A percentile compares a stretch with the other conserved stretches of the same genome.
Evolutionary conservation across 805 yeast species (phyloP).

Genomic region (Saccharomycopsis vini): DNA sequence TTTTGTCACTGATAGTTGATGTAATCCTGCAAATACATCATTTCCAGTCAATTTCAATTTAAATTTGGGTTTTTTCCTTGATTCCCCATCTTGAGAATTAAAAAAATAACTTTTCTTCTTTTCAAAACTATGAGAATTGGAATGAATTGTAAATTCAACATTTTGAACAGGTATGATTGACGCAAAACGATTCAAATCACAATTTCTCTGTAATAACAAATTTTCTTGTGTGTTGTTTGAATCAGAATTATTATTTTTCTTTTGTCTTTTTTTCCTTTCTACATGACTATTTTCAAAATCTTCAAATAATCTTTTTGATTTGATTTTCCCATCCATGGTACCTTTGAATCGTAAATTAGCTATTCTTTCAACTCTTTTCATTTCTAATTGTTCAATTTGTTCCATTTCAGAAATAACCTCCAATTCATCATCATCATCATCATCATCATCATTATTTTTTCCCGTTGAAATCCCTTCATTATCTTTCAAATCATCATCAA

Average conservation of each 20-base stretch:
- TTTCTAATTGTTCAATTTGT: constrained; percentile 11
- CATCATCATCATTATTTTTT: constrained; percentile 19
- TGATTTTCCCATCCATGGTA: constrained; percentile 28
- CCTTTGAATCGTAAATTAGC: constrained; percentile 63
- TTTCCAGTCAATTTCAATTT: constrained; percentile 44
- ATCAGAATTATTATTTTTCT: not conserved
- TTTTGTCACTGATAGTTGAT: constrained; percentile 43
- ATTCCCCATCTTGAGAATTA: constrained; percentile 23
- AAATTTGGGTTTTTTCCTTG: constrained; percentile 21
- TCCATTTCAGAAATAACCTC: constrained; percentile 14
- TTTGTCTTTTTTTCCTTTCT: constrained; percentile 18
- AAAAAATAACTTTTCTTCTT: not conserved
- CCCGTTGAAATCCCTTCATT: too few species aligned
- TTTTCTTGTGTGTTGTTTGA: not conserved
- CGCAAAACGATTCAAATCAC: constrained; percentile 31
- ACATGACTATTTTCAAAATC: constrained; percentile 23
- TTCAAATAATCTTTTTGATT: constrained; percentile 33
- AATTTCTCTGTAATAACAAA: constrained; percentile 3
- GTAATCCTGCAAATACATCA: constrained; percentile 73
- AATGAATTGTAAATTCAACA: constrained; percentile 37
- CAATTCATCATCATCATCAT: constrained; percentile 16
- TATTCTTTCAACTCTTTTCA: constrained; percentile 28
- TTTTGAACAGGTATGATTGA: constrained; percentile 53
- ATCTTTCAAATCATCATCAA: too few species aligned
- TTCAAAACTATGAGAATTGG: constrained; percentile 21